Base-by-base conservation (phyloP, 306 rosid genomes). In the Malus fusca region DNA sequence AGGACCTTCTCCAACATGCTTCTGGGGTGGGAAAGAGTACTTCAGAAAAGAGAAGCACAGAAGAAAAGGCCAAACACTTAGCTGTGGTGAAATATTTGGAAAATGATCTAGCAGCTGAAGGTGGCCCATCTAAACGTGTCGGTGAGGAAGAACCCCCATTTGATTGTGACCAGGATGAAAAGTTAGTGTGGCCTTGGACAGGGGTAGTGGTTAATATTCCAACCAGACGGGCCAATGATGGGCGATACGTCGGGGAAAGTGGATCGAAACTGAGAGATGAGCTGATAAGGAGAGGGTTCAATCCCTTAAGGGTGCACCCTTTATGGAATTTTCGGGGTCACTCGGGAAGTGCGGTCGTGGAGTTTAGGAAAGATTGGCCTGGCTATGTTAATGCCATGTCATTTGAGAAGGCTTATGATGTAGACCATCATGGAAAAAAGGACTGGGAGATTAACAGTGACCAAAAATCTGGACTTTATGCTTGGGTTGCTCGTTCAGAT, bases 181-280 rank as follows among this genome's bases (percentile, higher is more conserved):
- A 81, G 60, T 86, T 92, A 68, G 97, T 96, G 72, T 90, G 96
- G 97, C 98, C 99, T 52, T 92, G 99, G 99, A 86, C 83, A 63
- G 98, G 98, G 69, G 72, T 96, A 31, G 97, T 89, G 60, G 97
- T 89, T 66, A 96, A 96, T 74, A 80, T 96, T 85, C 97, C 97
- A 59, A 96, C 90, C 25, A 79, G 26, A 68, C 88, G 77, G 59
- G 69, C 86, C 33, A 88, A 84, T 23, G 94, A 89, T 66, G 99
- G 98, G 51, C 80, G 88, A 18, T 82, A 28, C 30, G 90, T 85
- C 3, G 99, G 98, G 77, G 89, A 79, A 87, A 89, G 98, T 77
- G 98, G 99, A 25, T 90, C 99, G 74, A 96, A 89, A 86, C 77
- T 89, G 67, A 88, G 98, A 82, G 98, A 96, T 81, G 99, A 89